A percentile compares a stretch with the other conserved stretches of the same genome.
These are phyloP conservation scores for Colletotrichum musae DNA, from an alignment of 2,329 filamentous ascomycete species.

Conservation along the genomic window DNA sequence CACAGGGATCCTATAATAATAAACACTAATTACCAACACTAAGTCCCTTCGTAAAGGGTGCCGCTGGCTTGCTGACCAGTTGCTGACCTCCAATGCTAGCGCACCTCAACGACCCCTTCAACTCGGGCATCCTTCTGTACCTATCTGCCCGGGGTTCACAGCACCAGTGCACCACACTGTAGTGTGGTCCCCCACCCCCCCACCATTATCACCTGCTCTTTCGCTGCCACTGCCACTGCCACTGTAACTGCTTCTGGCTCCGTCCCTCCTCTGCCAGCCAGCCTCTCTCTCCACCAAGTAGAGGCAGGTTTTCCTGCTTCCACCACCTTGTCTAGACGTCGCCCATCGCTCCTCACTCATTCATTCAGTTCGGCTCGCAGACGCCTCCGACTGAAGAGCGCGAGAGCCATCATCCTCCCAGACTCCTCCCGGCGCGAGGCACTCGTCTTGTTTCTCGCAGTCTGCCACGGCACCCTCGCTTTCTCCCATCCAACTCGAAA, in stretches of 20 bases:
- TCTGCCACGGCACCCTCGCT: constrained; percentile 1
- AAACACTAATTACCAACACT: too few species aligned
- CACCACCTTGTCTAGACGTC: constrained; percentile 14
- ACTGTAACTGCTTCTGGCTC: constrained; percentile 15
- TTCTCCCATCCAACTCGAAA: constrained; percentile 16
- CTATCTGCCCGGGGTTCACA: background rate
- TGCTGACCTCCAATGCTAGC: constrained; percentile 26
- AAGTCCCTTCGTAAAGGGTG: too few species aligned
- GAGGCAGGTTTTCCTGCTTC: constrained; percentile 38
- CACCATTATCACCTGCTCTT: constrained; percentile 38
- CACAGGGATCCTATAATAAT: too few species aligned
- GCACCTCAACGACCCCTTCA: constrained; percentile 9
- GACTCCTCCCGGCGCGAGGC: constrained; percentile 16
- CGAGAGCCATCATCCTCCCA: constrained; percentile 9
- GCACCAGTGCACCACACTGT: background rate
- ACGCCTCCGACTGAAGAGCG: background rate
- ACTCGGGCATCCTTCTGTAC: constrained; percentile 18
- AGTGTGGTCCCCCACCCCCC: constrained; percentile 12
- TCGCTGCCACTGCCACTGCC: constrained; percentile 28
- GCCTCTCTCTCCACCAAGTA: constrained; percentile 36
- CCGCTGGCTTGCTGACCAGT: constrained; percentile 26
- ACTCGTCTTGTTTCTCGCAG: constrained; percentile 9
- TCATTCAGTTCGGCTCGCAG: background rate
- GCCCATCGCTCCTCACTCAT: constrained; percentile 2
- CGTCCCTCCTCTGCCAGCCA: constrained; percentile 25